Evolutionary conservation across 169 alveolate genomes (phyloP), one percentile per base, ranked within the genome.

Genomic region (Plasmodium ovale): DNA sequence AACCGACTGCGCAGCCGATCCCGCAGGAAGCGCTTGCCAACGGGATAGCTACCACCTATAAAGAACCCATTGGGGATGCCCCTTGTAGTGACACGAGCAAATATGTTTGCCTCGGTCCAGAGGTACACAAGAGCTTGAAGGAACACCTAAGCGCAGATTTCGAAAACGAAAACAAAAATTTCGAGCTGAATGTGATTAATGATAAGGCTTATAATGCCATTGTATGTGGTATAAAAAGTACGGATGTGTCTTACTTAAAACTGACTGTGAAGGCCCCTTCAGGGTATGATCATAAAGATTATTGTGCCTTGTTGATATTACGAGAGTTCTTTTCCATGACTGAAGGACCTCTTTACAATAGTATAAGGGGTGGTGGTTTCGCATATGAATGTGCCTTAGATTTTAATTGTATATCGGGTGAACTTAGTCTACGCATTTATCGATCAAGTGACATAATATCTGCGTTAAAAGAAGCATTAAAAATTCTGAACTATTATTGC

Each of bases 281-380:
- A 25, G 95, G 96, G 12, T 89, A 85, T 91, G 37, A 14, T 5
- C 85, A 92, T 37, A 27, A 58, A 1, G 94, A 93, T 33, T 92
- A 87, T 58, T 60, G 91, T 33, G 62, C 92, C 2, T 54, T 93
- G 12, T 31, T 54, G 21, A 69, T 92, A 14, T 16, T 89, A 16
- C 25, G 92, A 25, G 96, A 93, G 70, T 93, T 89, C 25, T 68
- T 93, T 49, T 87, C 93, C 12, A 92, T 93, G 95, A 79, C 91
- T 64, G 96, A 93, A 73, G 93, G 96, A 12, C 95, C 95, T 21
- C 51, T 93, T 67, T 93, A 73, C 73, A 91, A 91, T 29, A 93
- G 91, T n/a, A 93, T 93, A 33, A 92, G 96, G 2, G 95, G 95
- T 25, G 96, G 96, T 21, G 96, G 96, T 5, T 93, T 44, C 69